phyloP scores from a whole-genome alignment of 2,329 filamentous ascomycete species.

The Hypoxylon sp. region DNA sequence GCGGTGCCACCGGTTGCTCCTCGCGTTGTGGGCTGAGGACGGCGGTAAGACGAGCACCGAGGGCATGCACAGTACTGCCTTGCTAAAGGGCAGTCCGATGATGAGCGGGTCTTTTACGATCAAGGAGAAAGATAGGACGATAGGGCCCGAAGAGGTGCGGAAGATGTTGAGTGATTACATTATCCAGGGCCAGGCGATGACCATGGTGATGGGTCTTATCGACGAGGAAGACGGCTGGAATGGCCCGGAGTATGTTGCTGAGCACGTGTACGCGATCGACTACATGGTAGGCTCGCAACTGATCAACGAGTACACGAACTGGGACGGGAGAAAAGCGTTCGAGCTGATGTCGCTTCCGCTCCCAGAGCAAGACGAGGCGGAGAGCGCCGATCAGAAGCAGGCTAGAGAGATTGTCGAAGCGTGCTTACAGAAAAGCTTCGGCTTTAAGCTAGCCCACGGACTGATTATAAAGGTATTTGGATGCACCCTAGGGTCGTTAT shows the following conservation, averaged over 20 bases:
- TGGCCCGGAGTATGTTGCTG: conserved; percentile 65
- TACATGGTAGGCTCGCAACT: conserved; percentile 66
- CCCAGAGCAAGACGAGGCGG: conserved; percentile 57
- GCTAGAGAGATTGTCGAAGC: conserved; percentile 67
- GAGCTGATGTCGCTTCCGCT: conserved; percentile 63
- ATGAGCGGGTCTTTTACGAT: conserved; percentile 55
- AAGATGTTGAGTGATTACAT: conserved; percentile 69
- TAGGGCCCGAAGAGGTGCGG: conserved; percentile 57
- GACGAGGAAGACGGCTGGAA: conserved; percentile 67
- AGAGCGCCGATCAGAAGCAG: conserved; percentile 62
- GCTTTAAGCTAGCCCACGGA: conserved; percentile 70
- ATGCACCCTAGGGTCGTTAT: conserved; percentile 67
- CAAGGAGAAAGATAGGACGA: conserved; percentile 58
- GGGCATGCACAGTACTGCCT: conserved; percentile 63
- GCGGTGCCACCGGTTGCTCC: conserved; percentile 63
- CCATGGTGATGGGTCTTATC: conserved; percentile 65
- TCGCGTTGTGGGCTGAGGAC: conserved; percentile 64
- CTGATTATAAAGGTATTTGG: conserved; percentile 65
- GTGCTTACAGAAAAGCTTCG: conserved; percentile 65
- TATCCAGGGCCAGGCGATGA: conserved; percentile 68
- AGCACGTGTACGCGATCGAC: conserved; percentile 66
- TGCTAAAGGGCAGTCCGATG: conserved; percentile 62
- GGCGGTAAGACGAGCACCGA: conserved; percentile 64
- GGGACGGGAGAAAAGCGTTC: conserved; percentile 66
- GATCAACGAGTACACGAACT: conserved; percentile 66